Base-by-base conservation (phyloP, 371 early-diverging fungal species). In the Mortierella sp. region DNA sequence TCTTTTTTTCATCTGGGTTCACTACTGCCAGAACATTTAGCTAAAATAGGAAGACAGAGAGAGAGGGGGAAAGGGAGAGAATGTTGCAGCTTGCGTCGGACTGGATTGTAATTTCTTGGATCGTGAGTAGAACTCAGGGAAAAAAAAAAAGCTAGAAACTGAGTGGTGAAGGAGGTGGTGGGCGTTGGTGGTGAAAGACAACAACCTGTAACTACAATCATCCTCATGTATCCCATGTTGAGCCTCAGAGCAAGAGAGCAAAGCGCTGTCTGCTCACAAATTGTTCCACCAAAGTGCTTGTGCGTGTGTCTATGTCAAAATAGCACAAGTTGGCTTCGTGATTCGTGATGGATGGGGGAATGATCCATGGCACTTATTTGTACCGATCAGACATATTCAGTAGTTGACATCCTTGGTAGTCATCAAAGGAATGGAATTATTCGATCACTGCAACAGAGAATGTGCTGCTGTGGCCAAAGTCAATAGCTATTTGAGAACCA, bases 81-180 rank as follows among this genome's bases (percentile, higher is more conserved):
- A 19, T 28, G 55, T 28, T 55, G 32, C 22, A 55, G 55, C 7
- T 55, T 55, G 32, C 28, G 22, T 55, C 16, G 55, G 55, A 28
- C 55, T 55, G 55, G 28, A 55, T 55, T 55, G 55, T 55, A 55
- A 55, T 55, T 55, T 55, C 55, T 3, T 50, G 16, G 50, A n/a
- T 50, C n/a, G 16, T 50, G n/a, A 50, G n/a, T 15, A 55, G 55
- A 55, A 55, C 28, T 32, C 55, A 55, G 32, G 22, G 11, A 0
- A 13, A 22, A 28, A 19, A 48, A 5, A 8, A 5, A n/a, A 6
- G 50, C 50, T 24, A 55, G 19, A 55, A 55, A 22, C 52, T 21
- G 21, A 52, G 11, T 52, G 9, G 19, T 28, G 55, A 16, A 13
- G 32, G n/a, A 4, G 50, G n/a, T 16, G 50, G 50, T 43, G 13